Base-by-base conservation (phyloP, 768 basidiomycete species). In the Termitomyces sp. region DNA sequence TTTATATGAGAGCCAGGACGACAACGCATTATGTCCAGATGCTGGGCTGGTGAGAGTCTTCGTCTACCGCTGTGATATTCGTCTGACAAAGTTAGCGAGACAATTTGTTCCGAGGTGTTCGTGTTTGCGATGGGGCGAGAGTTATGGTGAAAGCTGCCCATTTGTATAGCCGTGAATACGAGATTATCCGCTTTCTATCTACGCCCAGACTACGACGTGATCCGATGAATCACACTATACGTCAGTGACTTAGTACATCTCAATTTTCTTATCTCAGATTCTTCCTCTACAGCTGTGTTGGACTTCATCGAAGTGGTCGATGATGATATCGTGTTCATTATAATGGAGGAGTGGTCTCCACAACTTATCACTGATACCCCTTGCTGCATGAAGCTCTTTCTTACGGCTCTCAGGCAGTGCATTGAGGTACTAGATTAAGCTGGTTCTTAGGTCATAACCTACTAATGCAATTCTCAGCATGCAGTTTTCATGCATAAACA, bases 281-380 rank as follows among this genome's bases (percentile, higher is more conserved):
- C 26, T 20, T 6, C 44, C 9, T 34, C 13, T 34, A 16, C 64
- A 91, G 89, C 89, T 39, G 75, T 91, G 20, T 67, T 88, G 31
- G 86, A 85, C 64, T 68, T 88, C 20, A 79, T 91, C 50, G 79
- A 82, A 61, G 72, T 81, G 22, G 67, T 72, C 2, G 65, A 73
- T 10, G 85, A 87, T 57, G 67, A 73, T 49, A 65, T 87, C 37
- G 83, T 75, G 14, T 85, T 91, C 64, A 83, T 91, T 56, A 83
- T 90, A 26, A 90, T 89, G 87, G 89, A 90, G 65, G 81, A 88
- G 69, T 91, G 89, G 89, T 85, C 84, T 14, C 75, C 87, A 12
- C 79, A 85, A 55, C 71, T 89, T 22, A 74, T 86, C 24, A 71
- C 77, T 14, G 74, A 73, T 58, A 72, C 74, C 26, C 83, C 85